Conservation (phyloP, 345 rosid species). For the Hypericum androsaemum region DNA sequence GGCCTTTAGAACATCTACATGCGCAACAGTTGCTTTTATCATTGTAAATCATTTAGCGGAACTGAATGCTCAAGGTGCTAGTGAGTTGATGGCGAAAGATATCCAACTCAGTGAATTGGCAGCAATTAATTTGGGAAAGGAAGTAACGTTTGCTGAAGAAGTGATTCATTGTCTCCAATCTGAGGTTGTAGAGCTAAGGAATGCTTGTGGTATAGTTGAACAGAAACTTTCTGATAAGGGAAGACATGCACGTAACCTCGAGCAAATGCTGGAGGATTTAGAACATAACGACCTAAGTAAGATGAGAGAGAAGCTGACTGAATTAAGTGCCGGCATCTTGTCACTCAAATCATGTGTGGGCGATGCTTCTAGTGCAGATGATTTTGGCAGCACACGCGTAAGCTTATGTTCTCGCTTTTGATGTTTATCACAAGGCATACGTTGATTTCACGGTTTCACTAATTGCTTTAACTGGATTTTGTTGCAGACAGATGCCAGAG, state of each 20-base stretch:
- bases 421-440: constrained; percentile 6
- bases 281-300: constrained; percentile 45
- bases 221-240: constrained; percentile 42
- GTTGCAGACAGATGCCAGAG: constrained; percentile 38
- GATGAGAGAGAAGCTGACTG: constrained; percentile 49
- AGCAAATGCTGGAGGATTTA: constrained; percentile 43
- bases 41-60: constrained; percentile 63
- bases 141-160: constrained; percentile 33
- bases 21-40: constrained; percentile 75
- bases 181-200: constrained; percentile 37
- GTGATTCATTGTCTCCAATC: constrained; percentile 31
- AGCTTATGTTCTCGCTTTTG: constrained; percentile 25
- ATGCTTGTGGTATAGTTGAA: constrained; percentile 34
- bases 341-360: constrained; percentile 49
- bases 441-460: constrained; percentile 18
- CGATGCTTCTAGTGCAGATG: constrained; percentile 14
- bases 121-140: constrained; percentile 32
- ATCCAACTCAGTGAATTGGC: constrained; percentile 32
- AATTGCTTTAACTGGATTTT: constrained; percentile 14
- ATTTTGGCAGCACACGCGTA: constrained; percentile 40
- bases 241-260: constrained; percentile 33
- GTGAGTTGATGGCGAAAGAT: constrained; percentile 43
- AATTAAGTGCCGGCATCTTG: constrained; percentile 50
- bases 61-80: constrained; percentile 25
- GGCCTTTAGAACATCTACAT: constrained; percentile 39